These are phyloP conservation scores for Talaromyces atroroseus DNA, from an alignment of 2,329 filamentous ascomycete species.

Conservation along the genomic window DNA sequence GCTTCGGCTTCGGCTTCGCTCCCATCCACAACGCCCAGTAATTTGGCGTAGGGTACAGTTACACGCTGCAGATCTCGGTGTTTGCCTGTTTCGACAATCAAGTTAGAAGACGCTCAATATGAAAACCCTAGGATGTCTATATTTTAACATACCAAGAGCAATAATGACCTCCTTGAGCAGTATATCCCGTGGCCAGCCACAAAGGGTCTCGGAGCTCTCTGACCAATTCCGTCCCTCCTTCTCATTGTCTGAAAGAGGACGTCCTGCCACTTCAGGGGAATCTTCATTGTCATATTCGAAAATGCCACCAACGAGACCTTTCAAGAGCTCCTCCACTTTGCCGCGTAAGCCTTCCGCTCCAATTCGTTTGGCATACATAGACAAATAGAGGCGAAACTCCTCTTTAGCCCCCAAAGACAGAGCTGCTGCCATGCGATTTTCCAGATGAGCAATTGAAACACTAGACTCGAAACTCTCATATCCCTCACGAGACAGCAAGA, in stretches of 20 bases:
- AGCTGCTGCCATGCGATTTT: slow-evolving; percentile 88
- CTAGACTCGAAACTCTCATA: slow-evolving; percentile 88
- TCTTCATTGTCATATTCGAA: slow-evolving; percentile 54
- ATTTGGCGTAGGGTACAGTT: slow-evolving; percentile 87
- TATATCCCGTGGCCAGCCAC: slow-evolving; percentile 85
- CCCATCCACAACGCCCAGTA: slow-evolving; percentile 55
- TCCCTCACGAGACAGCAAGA: slow-evolving; percentile 78
- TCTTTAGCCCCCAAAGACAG: slow-evolving; percentile 78
- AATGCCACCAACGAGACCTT: slow-evolving; percentile 69
- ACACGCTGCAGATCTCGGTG: slow-evolving; percentile 89
- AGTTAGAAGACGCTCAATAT: background rate
- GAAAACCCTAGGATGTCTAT: background rate
- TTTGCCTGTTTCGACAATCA: slow-evolving; percentile 62
- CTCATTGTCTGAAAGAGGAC: slow-evolving; percentile 23
- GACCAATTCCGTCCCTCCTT: slow-evolving; percentile 42
- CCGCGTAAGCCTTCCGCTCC: slow-evolving; percentile 79
- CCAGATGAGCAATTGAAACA: slow-evolving; percentile 88
- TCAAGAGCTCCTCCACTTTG: slow-evolving; percentile 90
- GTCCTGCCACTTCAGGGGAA: slow-evolving; percentile 18
- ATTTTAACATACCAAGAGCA: slow-evolving; percentile 70
- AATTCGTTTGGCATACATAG: slow-evolving; percentile 95
- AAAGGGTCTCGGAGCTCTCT: slow-evolving; percentile 61
- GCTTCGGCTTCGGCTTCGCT: slow-evolving; percentile 22
- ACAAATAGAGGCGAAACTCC: slow-evolving; percentile 90
- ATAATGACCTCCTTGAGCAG: slow-evolving; percentile 85